A percentile compares a stretch with the other conserved stretches of the same genome.
phyloP scores from a whole-genome alignment of 257 asterid species.

The Solanum etuberosum region DNA sequence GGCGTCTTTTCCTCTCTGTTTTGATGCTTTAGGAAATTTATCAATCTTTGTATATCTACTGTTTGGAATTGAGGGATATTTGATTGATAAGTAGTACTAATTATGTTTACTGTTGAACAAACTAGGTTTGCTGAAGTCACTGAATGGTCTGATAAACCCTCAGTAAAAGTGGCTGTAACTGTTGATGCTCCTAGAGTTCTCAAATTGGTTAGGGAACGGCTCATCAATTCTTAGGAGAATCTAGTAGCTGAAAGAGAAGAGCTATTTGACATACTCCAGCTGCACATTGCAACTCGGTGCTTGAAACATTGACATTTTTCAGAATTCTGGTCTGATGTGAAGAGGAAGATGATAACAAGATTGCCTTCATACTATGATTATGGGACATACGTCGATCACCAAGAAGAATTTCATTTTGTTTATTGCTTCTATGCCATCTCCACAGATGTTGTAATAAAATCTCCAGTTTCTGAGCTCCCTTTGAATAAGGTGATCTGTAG shows the following conservation, averaged over 20 bases:
- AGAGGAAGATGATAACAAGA: not conserved
- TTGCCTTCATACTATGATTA: not conserved
- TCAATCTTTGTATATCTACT: not conserved
- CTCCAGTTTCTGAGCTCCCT: not conserved
- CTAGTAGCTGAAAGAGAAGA: not conserved
- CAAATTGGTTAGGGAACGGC: conserved; percentile 78
- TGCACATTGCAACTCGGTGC: not conserved
- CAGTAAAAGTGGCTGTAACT: conserved; percentile 90
- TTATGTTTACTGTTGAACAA: not conserved
- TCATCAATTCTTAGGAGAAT: conserved; percentile 39
- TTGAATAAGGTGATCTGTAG: not conserved
- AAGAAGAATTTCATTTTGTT: not conserved
- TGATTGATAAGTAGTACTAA: not conserved
- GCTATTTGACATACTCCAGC: not conserved
- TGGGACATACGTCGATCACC: not conserved
- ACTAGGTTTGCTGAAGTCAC: conserved; percentile 68
- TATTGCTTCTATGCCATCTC: not conserved
- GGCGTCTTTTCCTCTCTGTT: not conserved
- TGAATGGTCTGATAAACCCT: conserved; percentile 74
- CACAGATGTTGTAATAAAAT: not conserved
- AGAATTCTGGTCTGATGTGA: not conserved
- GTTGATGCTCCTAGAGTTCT: conserved; percentile 77
- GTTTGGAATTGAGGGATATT: not conserved
- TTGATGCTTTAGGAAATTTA: not conserved
- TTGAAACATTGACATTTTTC: not conserved